Conservation (phyloP, 441 rosid genomes). For the Pelargonium fulgidum region DNA sequence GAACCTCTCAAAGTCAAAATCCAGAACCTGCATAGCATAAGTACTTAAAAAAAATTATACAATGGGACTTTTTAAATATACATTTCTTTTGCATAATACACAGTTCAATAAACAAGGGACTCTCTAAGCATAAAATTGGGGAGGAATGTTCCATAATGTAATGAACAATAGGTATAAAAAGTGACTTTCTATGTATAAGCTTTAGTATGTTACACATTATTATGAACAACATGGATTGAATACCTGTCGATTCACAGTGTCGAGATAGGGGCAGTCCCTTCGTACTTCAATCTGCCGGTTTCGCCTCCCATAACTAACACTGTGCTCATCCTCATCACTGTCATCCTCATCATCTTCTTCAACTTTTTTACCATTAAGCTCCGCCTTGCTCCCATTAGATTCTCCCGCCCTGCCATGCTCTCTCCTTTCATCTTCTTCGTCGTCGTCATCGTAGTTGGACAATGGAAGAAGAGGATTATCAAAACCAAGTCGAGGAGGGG, state of each 20-base stretch:
- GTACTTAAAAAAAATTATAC: not conserved
- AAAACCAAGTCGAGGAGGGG: conserved; percentile 37
- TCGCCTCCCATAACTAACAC: conserved; percentile 25
- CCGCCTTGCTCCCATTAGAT: conserved; percentile 13
- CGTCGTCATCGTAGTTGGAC: conserved; percentile 54
- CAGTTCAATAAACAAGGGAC: not conserved
- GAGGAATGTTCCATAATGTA: not conserved
- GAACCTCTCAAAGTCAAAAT: conserved; percentile 95
- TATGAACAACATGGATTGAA: not conserved
- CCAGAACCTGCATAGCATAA: conserved; percentile 57
- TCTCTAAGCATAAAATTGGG: not conserved
- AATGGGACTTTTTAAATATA: not conserved
- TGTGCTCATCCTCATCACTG: conserved; percentile 26
- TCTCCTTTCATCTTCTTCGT: conserved; percentile 37
- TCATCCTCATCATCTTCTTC: conserved; percentile 31
- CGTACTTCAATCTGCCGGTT: conserved; percentile 60
- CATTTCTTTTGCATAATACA: not conserved
- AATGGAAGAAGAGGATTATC: conserved; percentile 62
- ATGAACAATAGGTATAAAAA: not conserved
- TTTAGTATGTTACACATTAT: too few relatives aligned
- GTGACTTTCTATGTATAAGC: too few relatives aligned
- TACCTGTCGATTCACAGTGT: conserved; percentile 95
- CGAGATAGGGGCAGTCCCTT: conserved; percentile 91
- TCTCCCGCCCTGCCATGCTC: conserved; percentile 16
- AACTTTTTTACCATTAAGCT: conserved; percentile 22